Percentiles rank a stretch among this genome's conserved stretches.
phyloP scores from a whole-genome alignment of 495 filamentous ascomycete species.

The Penicillium verhagenii region DNA sequence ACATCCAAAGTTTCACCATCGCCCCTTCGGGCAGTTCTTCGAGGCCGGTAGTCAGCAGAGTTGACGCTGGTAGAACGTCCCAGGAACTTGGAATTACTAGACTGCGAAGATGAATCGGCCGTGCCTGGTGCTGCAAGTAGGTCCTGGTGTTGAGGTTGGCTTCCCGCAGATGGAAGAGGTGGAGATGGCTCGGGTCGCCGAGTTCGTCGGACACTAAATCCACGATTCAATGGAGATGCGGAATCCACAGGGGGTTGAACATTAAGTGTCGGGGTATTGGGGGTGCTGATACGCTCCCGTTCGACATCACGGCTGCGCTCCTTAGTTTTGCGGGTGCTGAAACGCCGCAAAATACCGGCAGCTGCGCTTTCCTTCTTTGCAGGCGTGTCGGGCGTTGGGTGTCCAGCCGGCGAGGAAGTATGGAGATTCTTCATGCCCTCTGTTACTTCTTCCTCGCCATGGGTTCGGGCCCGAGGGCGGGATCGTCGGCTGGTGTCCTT shows the following conservation, averaged over 20 bases:
- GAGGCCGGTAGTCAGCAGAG: constrained; percentile 69
- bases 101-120: constrained; percentile 54
- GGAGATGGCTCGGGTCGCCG: constrained; percentile 60
- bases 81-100: constrained; percentile 61
- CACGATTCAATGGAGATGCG: constrained; percentile 63
- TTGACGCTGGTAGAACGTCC: constrained; percentile 85
- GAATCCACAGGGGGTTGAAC: constrained; percentile 72
- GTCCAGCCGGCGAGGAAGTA: constrained; percentile 49
- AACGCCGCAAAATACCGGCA: constrained; percentile 79
- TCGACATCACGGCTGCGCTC: constrained; percentile 51
- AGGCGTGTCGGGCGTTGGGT: constrained; percentile 59
- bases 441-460: constrained; percentile 89
- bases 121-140: constrained; percentile 68
- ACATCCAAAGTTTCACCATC: constrained; percentile 52
- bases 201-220: constrained; percentile 75
- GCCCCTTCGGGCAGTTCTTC: constrained; percentile 59
- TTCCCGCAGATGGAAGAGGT: constrained; percentile 58
- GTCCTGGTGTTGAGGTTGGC: constrained; percentile 69
- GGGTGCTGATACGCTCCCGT: constrained; percentile 54
- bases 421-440: constrained; percentile 74
- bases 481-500: constrained; percentile 73
- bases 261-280: constrained; percentile 66
- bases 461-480: constrained; percentile 83
- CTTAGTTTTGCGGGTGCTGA: constrained; percentile 79
- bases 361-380: constrained; percentile 84